Evolutionary conservation across 495 filamentous ascomycete genomes (phyloP).

Genomic region (Platismatia glauca): DNA sequence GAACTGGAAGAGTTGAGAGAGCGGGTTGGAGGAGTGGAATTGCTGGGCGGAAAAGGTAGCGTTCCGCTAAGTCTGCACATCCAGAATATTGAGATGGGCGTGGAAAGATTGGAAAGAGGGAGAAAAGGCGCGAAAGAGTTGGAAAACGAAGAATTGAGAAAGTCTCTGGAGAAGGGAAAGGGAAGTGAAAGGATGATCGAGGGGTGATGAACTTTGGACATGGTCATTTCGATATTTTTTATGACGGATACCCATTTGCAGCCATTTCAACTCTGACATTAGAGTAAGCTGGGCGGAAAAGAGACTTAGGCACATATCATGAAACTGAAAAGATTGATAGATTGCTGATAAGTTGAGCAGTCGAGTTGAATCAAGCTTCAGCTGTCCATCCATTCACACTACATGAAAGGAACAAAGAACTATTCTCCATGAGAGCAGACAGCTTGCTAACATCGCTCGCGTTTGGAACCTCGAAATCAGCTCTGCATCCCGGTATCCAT

Average conservation of each 20-base stretch:
- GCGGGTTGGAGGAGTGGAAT: constrained; percentile 50
- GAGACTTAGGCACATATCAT: background rate
- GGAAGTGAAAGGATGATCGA: constrained; percentile 16
- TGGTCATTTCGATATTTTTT: background rate
- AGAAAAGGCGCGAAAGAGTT: constrained; percentile 45
- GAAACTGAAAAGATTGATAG: background rate
- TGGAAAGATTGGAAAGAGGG: constrained; percentile 54
- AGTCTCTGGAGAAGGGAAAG: constrained; percentile 34
- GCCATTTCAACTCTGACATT: background rate
- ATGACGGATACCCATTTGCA: constrained; percentile 10
- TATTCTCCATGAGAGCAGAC: background rate
- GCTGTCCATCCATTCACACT: background rate
- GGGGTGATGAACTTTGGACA: constrained; percentile 1
- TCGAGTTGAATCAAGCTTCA: background rate
- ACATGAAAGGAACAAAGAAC: background rate
- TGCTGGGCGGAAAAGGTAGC: constrained; percentile 38
- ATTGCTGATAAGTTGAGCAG: background rate
- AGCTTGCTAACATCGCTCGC: background rate
- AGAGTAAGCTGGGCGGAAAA: background rate
- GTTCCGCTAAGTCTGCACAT: constrained; percentile 60
- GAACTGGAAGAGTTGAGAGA: constrained; percentile 61
- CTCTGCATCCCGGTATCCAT: constrained; percentile 6
- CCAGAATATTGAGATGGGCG: constrained; percentile 55
- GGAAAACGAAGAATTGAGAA: constrained; percentile 48
- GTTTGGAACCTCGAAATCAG: background rate